Evolutionary conservation across 225 moss, liverwort and hornwort species (phyloP), one percentile per base, ranked within the genome.

Genomic region (Asterella californica): DNA sequence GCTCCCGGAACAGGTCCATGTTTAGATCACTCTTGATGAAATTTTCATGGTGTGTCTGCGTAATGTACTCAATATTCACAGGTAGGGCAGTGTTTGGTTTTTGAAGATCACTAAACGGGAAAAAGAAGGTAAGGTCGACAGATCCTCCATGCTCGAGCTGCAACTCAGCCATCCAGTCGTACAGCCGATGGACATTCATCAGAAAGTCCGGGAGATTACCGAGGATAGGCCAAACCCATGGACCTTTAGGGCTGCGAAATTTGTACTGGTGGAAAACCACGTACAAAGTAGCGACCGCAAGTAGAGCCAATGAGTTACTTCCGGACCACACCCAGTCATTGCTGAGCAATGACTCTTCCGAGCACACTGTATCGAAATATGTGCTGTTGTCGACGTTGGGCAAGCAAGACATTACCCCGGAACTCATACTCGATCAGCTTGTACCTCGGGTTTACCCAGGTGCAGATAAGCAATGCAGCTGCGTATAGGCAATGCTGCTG

Each of bases 101-200:
- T 2, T 29, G 37, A 7, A 77, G 64, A 64, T 65, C 47, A 12
- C 63, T 42, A 21, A 77, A 77, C 8, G 77, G 77, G 34, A 77
- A 77, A 38, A 77, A 77, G 63, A 77, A 77, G 42, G 77, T 77
- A 10, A 68, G 67, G 69, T 79, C 69, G 49, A 77, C 63, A 34
- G 70, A 49, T 34, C 68, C 70, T 3, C 68, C 79, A 29, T 79
- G 67, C 69, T 70, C 36, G 52, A 70, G 70, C 53, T 79, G 79
- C 79, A 68, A 17, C 8, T 68, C 67, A 10, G 79, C 70, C 79
- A 79, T 57, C 79, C 79, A 79, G 79, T 79, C 79, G 54, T 79
- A 70, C 15, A 68, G 34, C 11, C 68, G 67, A n/a, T 52, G 34
- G 21, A 79, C 57, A 15, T 79, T 79, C 32, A 9, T 49, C 2